Evolutionary conservation across 2,329 filamentous ascomycete genomes (phyloP).

Genomic region (Hypoxylon sp.): DNA sequence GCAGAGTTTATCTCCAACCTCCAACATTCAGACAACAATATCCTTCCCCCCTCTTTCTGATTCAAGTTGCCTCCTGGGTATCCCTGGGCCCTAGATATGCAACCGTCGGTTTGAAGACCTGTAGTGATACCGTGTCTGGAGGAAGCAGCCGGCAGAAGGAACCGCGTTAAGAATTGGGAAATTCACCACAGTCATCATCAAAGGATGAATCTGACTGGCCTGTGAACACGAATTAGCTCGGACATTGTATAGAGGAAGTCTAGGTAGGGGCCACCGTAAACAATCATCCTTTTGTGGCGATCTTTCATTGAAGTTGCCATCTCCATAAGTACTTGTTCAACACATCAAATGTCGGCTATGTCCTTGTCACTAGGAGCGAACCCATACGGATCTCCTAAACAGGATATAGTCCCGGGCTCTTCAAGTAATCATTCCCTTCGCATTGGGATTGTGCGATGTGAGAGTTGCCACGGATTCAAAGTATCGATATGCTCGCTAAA

Average conservation of each 20-base stretch:
- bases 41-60: neutral
- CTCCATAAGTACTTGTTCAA: neutral
- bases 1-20: constrained; percentile 12
- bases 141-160: constrained; percentile 16
- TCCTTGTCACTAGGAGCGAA: constrained; percentile 2
- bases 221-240: constrained; percentile 8
- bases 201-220: constrained; percentile 5
- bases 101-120: constrained; percentile 6
- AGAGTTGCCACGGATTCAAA: constrained; percentile 11
- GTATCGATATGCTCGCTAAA: neutral
- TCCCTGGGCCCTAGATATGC: neutral
- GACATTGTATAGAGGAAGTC: constrained; percentile 2
- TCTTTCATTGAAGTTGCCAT: constrained; percentile 1
- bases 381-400: constrained; percentile 10
- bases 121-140: constrained; percentile 24
- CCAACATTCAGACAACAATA: constrained; percentile 9
- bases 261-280: neutral
- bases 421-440: constrained; percentile 5
- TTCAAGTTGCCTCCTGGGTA: neutral
- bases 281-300: constrained; percentile 4
- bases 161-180: constrained; percentile 5
- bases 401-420: constrained; percentile 4
- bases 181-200: neutral
- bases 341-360: constrained; percentile 8
- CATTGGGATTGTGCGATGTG: constrained; percentile 13